Evolutionary conservation across 208 protist genomes (phyloP), one percentile per base, ranked within the genome.

Genomic region (Trypanosoma avium): DNA sequence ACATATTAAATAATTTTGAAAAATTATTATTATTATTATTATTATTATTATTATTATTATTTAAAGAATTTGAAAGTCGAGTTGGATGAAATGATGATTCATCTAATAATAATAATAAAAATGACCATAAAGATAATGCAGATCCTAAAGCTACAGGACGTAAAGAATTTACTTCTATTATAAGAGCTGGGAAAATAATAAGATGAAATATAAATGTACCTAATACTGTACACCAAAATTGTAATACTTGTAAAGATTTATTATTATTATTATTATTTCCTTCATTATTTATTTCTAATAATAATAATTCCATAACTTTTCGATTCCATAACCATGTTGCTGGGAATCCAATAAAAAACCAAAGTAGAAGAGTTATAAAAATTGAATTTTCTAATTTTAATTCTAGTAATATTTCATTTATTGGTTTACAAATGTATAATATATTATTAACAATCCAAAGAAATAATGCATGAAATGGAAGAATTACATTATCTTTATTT

Each of bases 1-100:
- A 7, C 8, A 80, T 12, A 29, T 73, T 56, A 50, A 84, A 81
- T 21, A 62, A 49, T n/a, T 57, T 62, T 3, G 38, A 35, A 22
- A 32, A 59, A 19, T 36, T 10, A 59, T 13, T n/a, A 21, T 59
- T 8, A n/a, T 42, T 42, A 42, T 38, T 38, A 38, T 38, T 24
- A 48, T 5, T 48, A n/a, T 5, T 21, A 24, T 48, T 24, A 48
- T 5, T 48, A n/a, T 5, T 21, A 24, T 48, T n/a, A 48, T 48
- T 21, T 19, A 48, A 48, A 48, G 21, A 48, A 50, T 2, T 3
- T 26, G 24, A 50, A 50, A n/a, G n/a, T 50, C 17, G 9, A 24
- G 2, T 4, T 21, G 45, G n/a, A n/a, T 50, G 45, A 24, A 50
- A 10, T 2, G 2, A 3, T 1, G 24, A 26, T 5, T 50, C 45